Base-by-base conservation (phyloP, 768 basidiomycete genomes). In the Russula sp. region DNA sequence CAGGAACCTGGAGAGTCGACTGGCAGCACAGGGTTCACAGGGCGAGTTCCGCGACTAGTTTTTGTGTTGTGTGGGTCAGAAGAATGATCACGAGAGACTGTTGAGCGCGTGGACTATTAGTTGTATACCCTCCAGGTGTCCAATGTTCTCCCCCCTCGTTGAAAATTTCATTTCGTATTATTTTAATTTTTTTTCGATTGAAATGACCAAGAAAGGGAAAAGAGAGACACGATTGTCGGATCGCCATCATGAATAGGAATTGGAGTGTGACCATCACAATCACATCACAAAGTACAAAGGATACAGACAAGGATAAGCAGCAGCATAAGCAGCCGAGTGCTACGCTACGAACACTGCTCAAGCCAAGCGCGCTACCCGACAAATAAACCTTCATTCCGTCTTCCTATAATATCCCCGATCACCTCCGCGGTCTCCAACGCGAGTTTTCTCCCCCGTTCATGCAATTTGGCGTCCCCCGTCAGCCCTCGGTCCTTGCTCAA, bases 1-100 rank as follows among this genome's bases (percentile, higher is more conserved):
- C 71, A 91, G 90, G 75, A 94, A 94, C 76, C 74, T 94, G 77
- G 91, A 94, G 79, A 93, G 89, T 72, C 88, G 91, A 64, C 83
- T 94, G 69, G 91, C 91, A 70, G 91, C 91, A 42, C 92, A 94
- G 76, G 90, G 90, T 61, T 89, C 88, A 20, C 86, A 88, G 73
- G 76, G 80, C 37, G 91, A 93, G 68, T 91, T 90, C 80, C 83
- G 83, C 71, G 84, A 87, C 68, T 87, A 75, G 81, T 55, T 20
- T 42, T n/a, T 45, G 37, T 54, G 58, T 61, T 55, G 48, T 48
- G 59, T 49, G 50, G 59, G 44, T 34, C 35, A 65, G 70, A 69
- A 14, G 22, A 48, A 27, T 27, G 27, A 27, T 27, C 27, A 27
- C 27, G 70, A 40, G 39, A 11, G 39, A 70, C 68, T 13, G 53